Base-by-base conservation (phyloP, 225 moss, liverwort and hornwort species). In the Anthoceros angustus region DNA sequence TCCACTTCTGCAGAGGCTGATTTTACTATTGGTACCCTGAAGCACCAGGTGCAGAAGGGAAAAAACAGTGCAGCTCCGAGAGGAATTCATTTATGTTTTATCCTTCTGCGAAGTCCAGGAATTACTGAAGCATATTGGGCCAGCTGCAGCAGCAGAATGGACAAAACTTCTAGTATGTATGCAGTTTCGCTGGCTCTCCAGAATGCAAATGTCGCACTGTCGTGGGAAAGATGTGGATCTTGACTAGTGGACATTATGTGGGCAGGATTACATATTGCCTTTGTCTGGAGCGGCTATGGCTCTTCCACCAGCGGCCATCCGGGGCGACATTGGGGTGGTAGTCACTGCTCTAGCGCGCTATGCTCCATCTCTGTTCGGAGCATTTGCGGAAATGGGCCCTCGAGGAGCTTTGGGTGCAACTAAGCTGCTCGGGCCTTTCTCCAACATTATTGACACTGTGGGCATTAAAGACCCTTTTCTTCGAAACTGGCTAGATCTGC, bases 241-340 rank as follows among this genome's bases (percentile, higher is more conserved):
- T 40, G 26, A 9, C 18, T 6, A 15, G 8, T 25, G 12, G 12
- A 26, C 63, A 9, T 4, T 63, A 8, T 3, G 4, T 12, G 6
- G 5, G 40, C 80, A 94, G 90, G 87, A 86, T 62, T 80, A 75
- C 67, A 72, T 94, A 66, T 77, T 84, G 68, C 94, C 90, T 41
- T 73, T 95, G 0, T 86, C 82, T 20, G 80, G 83, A 72, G 83
- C 88, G 65, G 85, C 94, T 26, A 90, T 95, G 90, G 88, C 94
- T 39, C 62, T 95, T 66, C 94, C 94, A 11, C 88, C 90, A 32
- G 94, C 94, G 39, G 87, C 90, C 1, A 80, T 95, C 63, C 90
- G 94, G 68, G 75, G 83, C 16, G 94, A 95, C 78, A 85, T 72
- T 80, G 94, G 88, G 23, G 84, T 82, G 24, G 66, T 95, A 16